Conservation (phyloP, 2,329 filamentous ascomycete species). For the Geosmithia morbida region DNA sequence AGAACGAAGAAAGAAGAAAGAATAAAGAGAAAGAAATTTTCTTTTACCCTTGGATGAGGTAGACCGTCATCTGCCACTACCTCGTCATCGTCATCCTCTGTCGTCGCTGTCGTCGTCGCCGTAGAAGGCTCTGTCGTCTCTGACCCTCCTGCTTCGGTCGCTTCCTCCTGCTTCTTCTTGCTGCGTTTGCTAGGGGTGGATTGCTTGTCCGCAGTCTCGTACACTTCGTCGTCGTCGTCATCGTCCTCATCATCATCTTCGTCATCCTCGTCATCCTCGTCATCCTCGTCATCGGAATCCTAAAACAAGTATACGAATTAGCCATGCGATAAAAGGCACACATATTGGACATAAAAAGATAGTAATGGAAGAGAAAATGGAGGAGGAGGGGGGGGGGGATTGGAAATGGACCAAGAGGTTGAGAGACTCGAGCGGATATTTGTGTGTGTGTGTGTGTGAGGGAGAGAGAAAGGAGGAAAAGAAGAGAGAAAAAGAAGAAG, state of each 20-base stretch:
- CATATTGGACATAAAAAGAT: too few relatives aligned
- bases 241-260: conserved; percentile 44
- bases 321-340: too few relatives aligned
- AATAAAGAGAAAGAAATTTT: too few relatives aligned
- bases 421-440: too few relatives aligned
- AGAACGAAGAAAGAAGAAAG: too few relatives aligned
- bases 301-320: too few relatives aligned
- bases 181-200: conserved; percentile 36
- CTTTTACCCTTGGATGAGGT: conserved; percentile 54
- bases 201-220: conserved; percentile 22
- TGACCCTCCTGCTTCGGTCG: conserved; percentile 19
- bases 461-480: background rate
- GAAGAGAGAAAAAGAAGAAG: conserved; percentile 15
- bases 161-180: conserved; percentile 37
- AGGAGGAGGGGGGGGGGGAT: too few relatives aligned
- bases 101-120: conserved; percentile 8
- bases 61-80: conserved; percentile 53
- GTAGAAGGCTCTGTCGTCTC: conserved; percentile 10
- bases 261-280: conserved; percentile 44
- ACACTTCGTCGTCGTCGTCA: conserved; percentile 37
- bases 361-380: too few relatives aligned
- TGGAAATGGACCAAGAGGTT: too few relatives aligned
- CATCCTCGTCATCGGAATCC: conserved; percentile 44
- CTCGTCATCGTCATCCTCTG: conserved; percentile 24
- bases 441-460: too few relatives aligned